Evolutionary conservation across 768 basidiomycete genomes (phyloP).

Genomic region (Lactarius quietus): DNA sequence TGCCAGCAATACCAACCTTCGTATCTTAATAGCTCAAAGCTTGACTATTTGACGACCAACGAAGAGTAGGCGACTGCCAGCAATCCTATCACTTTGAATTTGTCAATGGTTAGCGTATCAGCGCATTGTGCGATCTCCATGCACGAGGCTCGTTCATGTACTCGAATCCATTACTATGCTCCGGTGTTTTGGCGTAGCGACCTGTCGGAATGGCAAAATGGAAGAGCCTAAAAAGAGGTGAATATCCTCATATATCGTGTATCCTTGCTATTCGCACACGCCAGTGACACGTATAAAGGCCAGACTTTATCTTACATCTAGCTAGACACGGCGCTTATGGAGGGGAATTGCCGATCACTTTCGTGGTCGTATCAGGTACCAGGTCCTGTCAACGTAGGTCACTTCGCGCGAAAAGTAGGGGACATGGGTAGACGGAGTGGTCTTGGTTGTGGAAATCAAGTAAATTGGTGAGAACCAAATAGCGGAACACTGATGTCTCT

Average conservation of each 20-base stretch:
- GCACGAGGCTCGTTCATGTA: neutral
- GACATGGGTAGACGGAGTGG: no score
- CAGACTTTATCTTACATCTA: neutral
- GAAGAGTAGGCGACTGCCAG: neutral
- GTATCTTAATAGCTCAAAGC: neutral
- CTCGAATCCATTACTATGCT: neutral
- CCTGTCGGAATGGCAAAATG: neutral
- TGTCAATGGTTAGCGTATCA: neutral
- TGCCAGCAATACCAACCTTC: neutral
- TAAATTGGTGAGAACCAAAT: neutral
- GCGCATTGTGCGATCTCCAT: neutral
- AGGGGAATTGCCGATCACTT: neutral
- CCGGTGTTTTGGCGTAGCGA: neutral
- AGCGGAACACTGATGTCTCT: neutral
- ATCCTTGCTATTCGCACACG: neutral
- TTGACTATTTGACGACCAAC: neutral
- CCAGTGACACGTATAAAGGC: neutral
- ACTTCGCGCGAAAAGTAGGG: no score
- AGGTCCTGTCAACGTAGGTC: no score
- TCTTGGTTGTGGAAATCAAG: neutral
- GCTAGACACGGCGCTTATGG: neutral
- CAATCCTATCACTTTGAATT: neutral
- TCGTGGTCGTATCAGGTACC: neutral
- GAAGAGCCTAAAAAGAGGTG: neutral
- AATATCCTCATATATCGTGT: neutral